Base-by-base conservation (phyloP, 129 eudicot genomes). In the Pulicaria dysenterica region DNA sequence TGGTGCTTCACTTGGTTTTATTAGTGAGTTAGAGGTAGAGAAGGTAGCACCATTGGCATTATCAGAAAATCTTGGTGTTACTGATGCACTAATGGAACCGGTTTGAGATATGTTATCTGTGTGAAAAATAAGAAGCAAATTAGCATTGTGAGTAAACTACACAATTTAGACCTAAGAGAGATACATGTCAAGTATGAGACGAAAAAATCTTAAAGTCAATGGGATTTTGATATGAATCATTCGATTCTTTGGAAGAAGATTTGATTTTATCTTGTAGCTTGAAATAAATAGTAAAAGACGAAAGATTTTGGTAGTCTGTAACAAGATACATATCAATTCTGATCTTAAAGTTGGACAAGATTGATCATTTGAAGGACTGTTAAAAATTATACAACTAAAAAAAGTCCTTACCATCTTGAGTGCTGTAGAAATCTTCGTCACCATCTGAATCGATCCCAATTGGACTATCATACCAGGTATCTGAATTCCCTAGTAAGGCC, bases 341-440 rank as follows among this genome's bases (percentile, higher is more conserved):
- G 41, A 47, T 47, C 44, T 24, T 47, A 24, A 47, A 13, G 2
- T 46, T 31, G 16, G 6, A 6, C 47, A 46, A 34, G 58, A 13
- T 55, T 56, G 34, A 59, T 24, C 36, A 40, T 64, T 40, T n/a
- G 48, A 59, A 24, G 31, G 31, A 24, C 31, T 24, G 31, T 24
- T 5, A 2, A 8, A 36, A 58, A 31, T 1, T 11, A 34, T 34
- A 58, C 38, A 31, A 24, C 31, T 24, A 31, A 72, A 66, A 67
- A 58, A 17, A 40, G 31, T 2, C 16, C 69, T 61, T 73, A 87
- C 95, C 95, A 78, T 91, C 97, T 81, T 85, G 95, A 73, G 85
- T 77, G 80, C 97, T 91, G 72, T 85, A 83, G 75, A 87, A 91
- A 38, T 91, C 97, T 55, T 90, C 96, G 7, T 91, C 96, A 38